Conservation (phyloP, 371 early-diverging fungal species). For the Mucor velutinosus region DNA sequence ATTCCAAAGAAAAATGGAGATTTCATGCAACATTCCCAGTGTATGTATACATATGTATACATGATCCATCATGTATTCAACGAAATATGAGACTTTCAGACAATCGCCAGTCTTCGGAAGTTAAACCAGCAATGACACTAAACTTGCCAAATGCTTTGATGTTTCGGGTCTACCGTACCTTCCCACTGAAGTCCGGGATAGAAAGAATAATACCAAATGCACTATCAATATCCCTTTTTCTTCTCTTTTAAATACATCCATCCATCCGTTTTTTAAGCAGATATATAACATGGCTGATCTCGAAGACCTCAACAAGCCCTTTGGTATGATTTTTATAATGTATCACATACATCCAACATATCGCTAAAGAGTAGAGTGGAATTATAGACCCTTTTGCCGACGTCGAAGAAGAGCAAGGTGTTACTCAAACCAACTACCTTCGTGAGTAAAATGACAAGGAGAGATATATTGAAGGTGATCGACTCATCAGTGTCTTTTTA, state of each 20-base stretch:
- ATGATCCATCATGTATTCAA: too few species aligned
- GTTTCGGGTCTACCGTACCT: not conserved
- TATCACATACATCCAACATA: not conserved
- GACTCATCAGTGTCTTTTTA: slow-evolving; percentile 11
- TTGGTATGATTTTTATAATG: slow-evolving; percentile 26
- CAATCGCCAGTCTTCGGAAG: not conserved
- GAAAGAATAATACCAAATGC: not conserved
- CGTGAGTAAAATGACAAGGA: slow-evolving; percentile 60
- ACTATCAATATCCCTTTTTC: not conserved
- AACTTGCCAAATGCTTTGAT: not conserved
- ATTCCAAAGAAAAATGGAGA: too few species aligned
- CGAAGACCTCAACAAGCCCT: slow-evolving; percentile 44
- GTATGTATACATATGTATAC: too few species aligned
- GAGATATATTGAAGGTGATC: slow-evolving; percentile 4
- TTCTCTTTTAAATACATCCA: slow-evolving; percentile 25
- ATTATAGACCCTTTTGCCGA: slow-evolving; percentile 78
- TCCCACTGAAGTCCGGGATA: not conserved
- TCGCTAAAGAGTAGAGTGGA: not conserved
- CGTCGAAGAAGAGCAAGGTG: slow-evolving; percentile 63
- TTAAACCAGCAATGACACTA: not conserved
- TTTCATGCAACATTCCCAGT: too few species aligned
- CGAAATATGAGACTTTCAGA: too few species aligned
- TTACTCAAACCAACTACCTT: slow-evolving; percentile 59
- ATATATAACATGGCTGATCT: slow-evolving; percentile 37
- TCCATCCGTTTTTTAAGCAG: slow-evolving; percentile 23